These are phyloP conservation scores for Phytophthora megakarya DNA, from an alignment of 352 stramenopile species.

Conservation along the genomic window DNA sequence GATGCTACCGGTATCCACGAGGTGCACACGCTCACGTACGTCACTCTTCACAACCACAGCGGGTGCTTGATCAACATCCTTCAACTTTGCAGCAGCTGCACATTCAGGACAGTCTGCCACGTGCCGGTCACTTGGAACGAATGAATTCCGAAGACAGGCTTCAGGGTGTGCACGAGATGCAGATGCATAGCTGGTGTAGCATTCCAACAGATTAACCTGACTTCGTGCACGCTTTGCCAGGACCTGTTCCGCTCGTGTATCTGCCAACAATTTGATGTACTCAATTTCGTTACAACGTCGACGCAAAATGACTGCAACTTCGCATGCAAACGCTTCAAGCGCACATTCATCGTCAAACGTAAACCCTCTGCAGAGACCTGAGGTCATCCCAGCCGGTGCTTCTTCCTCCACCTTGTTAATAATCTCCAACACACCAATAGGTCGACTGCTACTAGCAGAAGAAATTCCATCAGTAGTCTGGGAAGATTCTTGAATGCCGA, in stretches of 20 bases:
- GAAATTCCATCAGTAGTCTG: constrained; percentile 29
- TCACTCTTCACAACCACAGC: constrained; percentile 2
- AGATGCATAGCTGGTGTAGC: constrained; percentile 75
- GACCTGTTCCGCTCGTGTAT: constrained; percentile 76
- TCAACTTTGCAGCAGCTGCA: constrained; percentile 24
- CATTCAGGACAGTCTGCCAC: constrained; percentile 48
- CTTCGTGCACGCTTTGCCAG: constrained; percentile 70
- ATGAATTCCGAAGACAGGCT: constrained; percentile 63
- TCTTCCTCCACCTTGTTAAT: constrained; percentile 82
- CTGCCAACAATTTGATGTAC: constrained; percentile 88
- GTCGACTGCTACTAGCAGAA: constrained; percentile 45
- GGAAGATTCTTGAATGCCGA: constrained; percentile 65
- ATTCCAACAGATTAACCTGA: constrained; percentile 80
- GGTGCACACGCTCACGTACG: constrained; percentile 3
- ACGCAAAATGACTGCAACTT: constrained; percentile 86
- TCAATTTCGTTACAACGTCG: constrained; percentile 86
- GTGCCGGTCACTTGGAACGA: constrained; percentile 51
- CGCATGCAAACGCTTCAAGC: constrained; percentile 84
- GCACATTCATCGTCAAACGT: constrained; percentile 87
- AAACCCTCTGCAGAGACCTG: constrained; percentile 43
- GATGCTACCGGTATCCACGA: constrained; percentile 6
- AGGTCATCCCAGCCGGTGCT: constrained; percentile 16
- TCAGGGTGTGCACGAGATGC: constrained; percentile 50
- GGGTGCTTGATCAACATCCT: constrained; percentile 21
- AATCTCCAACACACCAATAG: constrained; percentile 88